These are phyloP conservation scores for Aspergillus japonicus DNA, from an alignment of 2,329 filamentous ascomycete genomes.

Conservation along the genomic window DNA sequence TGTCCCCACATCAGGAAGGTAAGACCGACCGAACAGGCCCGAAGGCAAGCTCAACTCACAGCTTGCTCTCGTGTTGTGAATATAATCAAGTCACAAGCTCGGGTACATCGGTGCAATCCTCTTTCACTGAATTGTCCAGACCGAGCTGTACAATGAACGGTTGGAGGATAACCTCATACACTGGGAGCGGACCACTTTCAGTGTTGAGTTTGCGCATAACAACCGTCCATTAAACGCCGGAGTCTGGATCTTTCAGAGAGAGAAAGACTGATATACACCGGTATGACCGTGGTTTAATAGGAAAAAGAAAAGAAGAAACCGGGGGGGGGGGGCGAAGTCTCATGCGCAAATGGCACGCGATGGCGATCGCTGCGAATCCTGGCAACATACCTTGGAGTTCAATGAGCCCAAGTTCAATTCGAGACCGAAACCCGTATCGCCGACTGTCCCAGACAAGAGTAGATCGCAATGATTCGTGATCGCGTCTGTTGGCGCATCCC, in stretches of 20 bases:
- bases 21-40: not conserved
- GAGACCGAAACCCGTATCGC: conserved; percentile 16
- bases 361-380: not conserved
- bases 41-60: not conserved
- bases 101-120: not conserved
- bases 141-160: not conserved
- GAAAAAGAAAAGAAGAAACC: not conserved
- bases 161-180: not conserved
- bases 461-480: conserved; percentile 29
- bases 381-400: conserved; percentile 18
- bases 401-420: conserved; percentile 16
- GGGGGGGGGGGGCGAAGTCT: not conserved
- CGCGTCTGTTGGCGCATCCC: conserved; percentile 23
- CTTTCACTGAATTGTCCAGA: not conserved
- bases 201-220: not conserved
- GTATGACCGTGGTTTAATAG: not conserved
- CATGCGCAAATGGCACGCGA: not conserved
- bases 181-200: not conserved
- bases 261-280: not conserved
- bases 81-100: not conserved
- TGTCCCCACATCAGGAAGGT: not conserved
- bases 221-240: not conserved
- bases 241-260: not conserved
- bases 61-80: not conserved
- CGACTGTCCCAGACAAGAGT: conserved; percentile 14